A percentile compares a stretch with the other conserved stretches of the same genome.
phyloP scores from a whole-genome alignment of 1,139 yeast species.

The Arxiozyma bovina region DNA sequence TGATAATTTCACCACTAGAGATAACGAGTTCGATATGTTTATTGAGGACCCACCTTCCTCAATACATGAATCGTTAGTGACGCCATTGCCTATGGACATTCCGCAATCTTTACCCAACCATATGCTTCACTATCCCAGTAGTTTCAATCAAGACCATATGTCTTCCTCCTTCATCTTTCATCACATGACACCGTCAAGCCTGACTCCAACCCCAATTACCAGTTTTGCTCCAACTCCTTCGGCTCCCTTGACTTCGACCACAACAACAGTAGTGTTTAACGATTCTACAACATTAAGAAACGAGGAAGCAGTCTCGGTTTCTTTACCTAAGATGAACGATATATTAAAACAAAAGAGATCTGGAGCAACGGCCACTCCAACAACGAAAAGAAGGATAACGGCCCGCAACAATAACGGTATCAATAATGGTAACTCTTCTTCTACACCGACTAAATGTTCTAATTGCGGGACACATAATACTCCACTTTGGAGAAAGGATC shows the following conservation, averaged over 20 bases:
- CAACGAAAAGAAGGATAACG: background rate
- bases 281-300: background rate
- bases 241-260: background rate
- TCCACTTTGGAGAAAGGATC: constrained; percentile 91
- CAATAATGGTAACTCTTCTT: background rate
- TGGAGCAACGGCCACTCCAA: background rate
- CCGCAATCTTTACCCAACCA: background rate
- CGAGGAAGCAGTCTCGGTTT: background rate
- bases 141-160: background rate
- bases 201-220: background rate
- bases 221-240: background rate
- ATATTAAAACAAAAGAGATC: background rate
- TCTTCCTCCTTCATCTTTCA: background rate
- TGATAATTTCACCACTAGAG: background rate
- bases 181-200: constrained; percentile 2
- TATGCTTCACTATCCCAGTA: background rate
- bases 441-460: constrained; percentile 41
- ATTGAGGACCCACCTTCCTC: background rate
- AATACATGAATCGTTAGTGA: background rate
- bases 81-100: background rate
- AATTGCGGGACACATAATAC: constrained; percentile 91
- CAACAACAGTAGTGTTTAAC: background rate
- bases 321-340: background rate
- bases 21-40: background rate
- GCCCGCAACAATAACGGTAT: background rate